phyloP scores from a whole-genome alignment of 2,329 filamentous ascomycete genomes.

The Talaromyces piceae region DNA sequence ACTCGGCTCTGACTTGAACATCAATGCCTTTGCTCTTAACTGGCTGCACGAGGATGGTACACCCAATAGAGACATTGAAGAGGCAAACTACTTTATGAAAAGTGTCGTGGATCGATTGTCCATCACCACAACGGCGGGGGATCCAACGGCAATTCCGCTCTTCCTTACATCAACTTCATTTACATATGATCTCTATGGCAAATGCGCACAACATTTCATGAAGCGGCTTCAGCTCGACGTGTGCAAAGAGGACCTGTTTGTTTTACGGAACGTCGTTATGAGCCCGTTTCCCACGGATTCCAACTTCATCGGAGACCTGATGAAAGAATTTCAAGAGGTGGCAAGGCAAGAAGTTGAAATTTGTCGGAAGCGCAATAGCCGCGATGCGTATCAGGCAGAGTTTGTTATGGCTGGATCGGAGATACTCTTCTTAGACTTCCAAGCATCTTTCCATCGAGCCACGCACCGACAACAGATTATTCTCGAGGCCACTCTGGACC shows the following conservation, averaged over 20 bases:
- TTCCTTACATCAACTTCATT: background rate
- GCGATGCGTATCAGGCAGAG: background rate
- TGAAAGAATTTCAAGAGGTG: background rate
- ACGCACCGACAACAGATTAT: background rate
- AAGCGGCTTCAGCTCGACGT: conserved; percentile 19
- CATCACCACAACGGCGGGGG: conserved; percentile 32
- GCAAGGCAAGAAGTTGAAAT: background rate
- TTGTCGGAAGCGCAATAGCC: background rate
- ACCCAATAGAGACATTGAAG: conserved; percentile 40
- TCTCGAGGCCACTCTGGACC: background rate
- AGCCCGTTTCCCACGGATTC: conserved; percentile 16
- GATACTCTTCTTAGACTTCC: background rate
- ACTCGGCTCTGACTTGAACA: background rate
- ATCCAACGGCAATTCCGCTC: background rate
- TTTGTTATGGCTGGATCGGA: background rate
- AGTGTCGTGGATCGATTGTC: conserved; percentile 38
- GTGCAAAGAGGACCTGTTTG: conserved; percentile 34
- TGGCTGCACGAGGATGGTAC: conserved; percentile 33
- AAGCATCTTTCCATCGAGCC: background rate
- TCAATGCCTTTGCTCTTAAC: conserved; percentile 24
- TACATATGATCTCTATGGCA: background rate
- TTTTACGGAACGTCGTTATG: conserved; percentile 45
- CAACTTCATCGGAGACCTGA: background rate
- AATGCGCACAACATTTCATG: background rate
- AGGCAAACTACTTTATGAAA: conserved; percentile 44